phyloP scores from a whole-genome alignment of 192 early-diverging fungal species.

The Globomyces pollinis-pini region DNA sequence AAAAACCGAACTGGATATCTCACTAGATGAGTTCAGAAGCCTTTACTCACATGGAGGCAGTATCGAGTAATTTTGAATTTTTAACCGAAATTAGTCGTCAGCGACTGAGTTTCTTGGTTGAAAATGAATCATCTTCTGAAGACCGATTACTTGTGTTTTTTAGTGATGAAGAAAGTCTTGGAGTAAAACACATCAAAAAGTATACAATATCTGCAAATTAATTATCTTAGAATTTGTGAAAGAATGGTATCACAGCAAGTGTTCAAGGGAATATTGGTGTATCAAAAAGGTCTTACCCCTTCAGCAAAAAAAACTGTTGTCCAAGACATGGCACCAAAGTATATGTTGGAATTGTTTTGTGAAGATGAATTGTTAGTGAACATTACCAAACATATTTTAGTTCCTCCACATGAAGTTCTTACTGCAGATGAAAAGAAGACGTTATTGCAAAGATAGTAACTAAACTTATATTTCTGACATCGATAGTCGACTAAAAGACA shows the following conservation, averaged over 20 bases:
- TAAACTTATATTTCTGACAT: slow-evolving; percentile 30
- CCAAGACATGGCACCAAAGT: slow-evolving; percentile 58
- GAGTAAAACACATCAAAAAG: slow-evolving; percentile 84
- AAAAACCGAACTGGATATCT: slow-evolving; percentile 69
- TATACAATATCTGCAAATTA: too few species aligned
- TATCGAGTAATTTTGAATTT: slow-evolving; percentile 74
- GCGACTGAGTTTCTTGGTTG: slow-evolving; percentile 75
- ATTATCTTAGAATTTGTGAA: slow-evolving; percentile 53
- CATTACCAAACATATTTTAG: slow-evolving; percentile 91
- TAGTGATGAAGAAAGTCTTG: slow-evolving; percentile 80
- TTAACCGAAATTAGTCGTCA: slow-evolving; percentile 48
- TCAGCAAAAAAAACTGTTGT: slow-evolving; percentile 79
- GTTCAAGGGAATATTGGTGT: slow-evolving; percentile 80
- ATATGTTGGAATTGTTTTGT: slow-evolving; percentile 75
- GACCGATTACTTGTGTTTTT: slow-evolving; percentile 89
- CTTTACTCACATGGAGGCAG: slow-evolving; percentile 60
- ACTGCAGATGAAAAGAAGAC: slow-evolving; percentile 81
- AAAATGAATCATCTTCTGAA: slow-evolving; percentile 61
- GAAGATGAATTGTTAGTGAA: slow-evolving; percentile 93
- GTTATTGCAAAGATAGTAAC: slow-evolving; percentile 85
- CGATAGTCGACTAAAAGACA: slow-evolving; percentile 80
- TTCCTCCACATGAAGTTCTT: slow-evolving; percentile 90
- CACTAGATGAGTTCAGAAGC: slow-evolving; percentile 69
- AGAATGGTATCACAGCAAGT: slow-evolving; percentile 80
- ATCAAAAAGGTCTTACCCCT: slow-evolving; percentile 72